Conservation (phyloP, 2,329 filamentous ascomycete species). For the Fusarium brevicatenulatum region DNA sequence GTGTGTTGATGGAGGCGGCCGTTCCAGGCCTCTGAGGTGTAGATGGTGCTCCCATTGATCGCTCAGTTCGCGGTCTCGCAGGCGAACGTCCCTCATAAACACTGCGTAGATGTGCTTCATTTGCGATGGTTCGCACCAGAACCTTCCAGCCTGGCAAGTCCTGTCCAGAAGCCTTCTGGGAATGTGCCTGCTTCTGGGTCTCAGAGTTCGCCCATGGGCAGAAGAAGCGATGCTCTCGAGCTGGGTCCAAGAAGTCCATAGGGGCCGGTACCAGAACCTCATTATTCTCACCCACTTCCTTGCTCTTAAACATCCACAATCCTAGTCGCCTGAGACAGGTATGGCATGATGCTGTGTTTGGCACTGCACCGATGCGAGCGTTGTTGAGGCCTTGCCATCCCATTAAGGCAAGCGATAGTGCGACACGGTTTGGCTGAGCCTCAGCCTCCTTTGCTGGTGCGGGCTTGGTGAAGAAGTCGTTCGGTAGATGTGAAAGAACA, state of each 20-base stretch:
- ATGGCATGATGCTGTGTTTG: constrained; percentile 81
- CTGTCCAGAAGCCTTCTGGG: constrained; percentile 48
- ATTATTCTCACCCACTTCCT: constrained; percentile 67
- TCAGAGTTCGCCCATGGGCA: constrained; percentile 79
- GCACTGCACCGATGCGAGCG: constrained; percentile 66
- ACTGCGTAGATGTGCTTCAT: constrained; percentile 64
- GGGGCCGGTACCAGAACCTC: constrained; percentile 67
- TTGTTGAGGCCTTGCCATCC: constrained; percentile 78
- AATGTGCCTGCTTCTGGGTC: constrained; percentile 62
- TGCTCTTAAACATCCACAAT: constrained; percentile 92
- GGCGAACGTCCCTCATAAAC: constrained; percentile 48
- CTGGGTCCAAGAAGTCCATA: constrained; percentile 74
- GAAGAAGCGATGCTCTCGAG: constrained; percentile 81
- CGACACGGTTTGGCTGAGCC: constrained; percentile 64
- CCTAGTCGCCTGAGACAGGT: constrained; percentile 90
- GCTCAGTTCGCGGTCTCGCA: constrained; percentile 21
- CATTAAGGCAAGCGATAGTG: constrained; percentile 74
- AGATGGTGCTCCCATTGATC: constrained; percentile 26
- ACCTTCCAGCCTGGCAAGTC: constrained; percentile 65
- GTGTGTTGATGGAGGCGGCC: constrained; percentile 23
- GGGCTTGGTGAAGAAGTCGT: constrained; percentile 63
- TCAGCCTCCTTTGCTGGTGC: constrained; percentile 46
- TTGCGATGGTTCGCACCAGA: constrained; percentile 64
- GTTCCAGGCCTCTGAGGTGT: constrained; percentile 38
- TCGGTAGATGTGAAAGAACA: constrained; percentile 61